phyloP scores from a whole-genome alignment of 2,329 filamentous ascomycete genomes.

The Chlorencoelia australis region DNA sequence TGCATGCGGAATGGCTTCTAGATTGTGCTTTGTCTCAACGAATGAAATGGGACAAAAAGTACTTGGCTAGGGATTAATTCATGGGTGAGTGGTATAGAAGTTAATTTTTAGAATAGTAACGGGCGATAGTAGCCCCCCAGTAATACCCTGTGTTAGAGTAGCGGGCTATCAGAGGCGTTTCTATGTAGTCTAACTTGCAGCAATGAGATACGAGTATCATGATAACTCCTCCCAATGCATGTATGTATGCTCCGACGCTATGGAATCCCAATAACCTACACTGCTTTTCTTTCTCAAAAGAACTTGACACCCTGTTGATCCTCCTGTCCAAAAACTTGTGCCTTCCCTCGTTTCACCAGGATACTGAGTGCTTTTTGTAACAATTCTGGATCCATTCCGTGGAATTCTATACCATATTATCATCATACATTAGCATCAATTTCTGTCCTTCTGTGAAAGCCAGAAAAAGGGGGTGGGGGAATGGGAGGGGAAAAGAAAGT shows the following conservation, averaged over 20 bases:
- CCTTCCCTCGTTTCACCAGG: conserved; percentile 81
- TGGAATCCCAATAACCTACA: no score
- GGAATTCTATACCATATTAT: conserved; percentile 52
- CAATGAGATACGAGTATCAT: no score
- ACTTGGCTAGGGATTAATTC: conserved; percentile 31
- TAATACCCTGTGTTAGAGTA: no score
- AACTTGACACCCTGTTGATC: conserved; percentile 93
- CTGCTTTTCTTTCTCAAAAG: conserved; percentile 52
- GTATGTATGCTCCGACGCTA: no score
- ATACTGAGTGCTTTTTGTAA: conserved; percentile 70
- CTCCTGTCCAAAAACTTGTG: conserved; percentile 85
- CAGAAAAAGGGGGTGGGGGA: neutral
- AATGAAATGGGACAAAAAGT: conserved; percentile 55
- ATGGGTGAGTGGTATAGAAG: no score
- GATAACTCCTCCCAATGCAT: no score
- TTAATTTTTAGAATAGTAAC: no score
- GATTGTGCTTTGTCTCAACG: conserved; percentile 84
- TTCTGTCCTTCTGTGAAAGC: neutral
- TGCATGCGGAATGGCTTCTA: conserved; percentile 81
- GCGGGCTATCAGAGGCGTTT: no score
- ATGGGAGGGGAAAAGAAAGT: conserved; percentile 5
- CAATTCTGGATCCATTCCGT: conserved; percentile 77
- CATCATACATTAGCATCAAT: conserved; percentile 1
- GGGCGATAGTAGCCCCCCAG: no score
- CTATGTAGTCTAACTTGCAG: no score